Percentiles rank a stretch among this genome's conserved stretches.
These are phyloP conservation scores for Singerocomus inundabilis DNA, from an alignment of 1,284 basidiomycete species.

Conservation along the genomic window DNA sequence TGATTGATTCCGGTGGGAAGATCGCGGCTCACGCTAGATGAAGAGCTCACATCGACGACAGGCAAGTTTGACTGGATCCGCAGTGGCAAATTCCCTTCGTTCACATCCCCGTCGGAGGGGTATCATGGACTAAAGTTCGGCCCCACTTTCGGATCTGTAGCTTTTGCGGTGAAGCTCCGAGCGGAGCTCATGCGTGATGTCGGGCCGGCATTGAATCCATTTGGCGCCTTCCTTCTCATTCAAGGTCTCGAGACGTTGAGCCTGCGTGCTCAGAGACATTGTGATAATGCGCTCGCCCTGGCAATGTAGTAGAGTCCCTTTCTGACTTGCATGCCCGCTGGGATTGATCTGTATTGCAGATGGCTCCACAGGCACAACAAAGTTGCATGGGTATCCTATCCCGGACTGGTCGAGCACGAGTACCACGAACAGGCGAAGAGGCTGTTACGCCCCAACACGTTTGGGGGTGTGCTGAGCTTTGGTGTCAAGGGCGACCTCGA, in stretches of 20 bases:
- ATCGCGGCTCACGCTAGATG: slow-evolving; percentile 4
- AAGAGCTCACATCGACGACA: slow-evolving; percentile 16
- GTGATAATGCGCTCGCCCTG: slow-evolving; percentile 69
- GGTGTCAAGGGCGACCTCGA: slow-evolving; percentile 68
- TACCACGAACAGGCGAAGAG: slow-evolving; percentile 61
- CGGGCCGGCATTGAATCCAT: slow-evolving; percentile 74
- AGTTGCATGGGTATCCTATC: slow-evolving; percentile 80
- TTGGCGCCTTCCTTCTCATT: slow-evolving; percentile 75
- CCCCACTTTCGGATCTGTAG: slow-evolving; percentile 69
- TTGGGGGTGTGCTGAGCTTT: slow-evolving; percentile 79
- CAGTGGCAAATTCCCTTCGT: slow-evolving; percentile 76
- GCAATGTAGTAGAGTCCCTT: slow-evolving; percentile 45
- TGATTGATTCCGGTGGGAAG: slow-evolving; percentile 65
- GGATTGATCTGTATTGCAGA: slow-evolving; percentile 16
- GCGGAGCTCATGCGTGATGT: slow-evolving; percentile 74
- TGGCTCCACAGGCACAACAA: slow-evolving; percentile 69
- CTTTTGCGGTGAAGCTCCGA: slow-evolving; percentile 74
- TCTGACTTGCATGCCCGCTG: no score
- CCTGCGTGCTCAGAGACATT: slow-evolving; percentile 72
- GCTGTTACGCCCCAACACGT: slow-evolving; percentile 55
- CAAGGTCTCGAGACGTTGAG: slow-evolving; percentile 86
- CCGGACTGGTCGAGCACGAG: slow-evolving; percentile 65
- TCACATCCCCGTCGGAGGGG: slow-evolving; percentile 78
- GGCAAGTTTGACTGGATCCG: slow-evolving; percentile 85
- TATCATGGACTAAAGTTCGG: slow-evolving; percentile 77